Evolutionary conservation across 257 asterid species (phyloP).

Genomic region (Solanum boliviense): DNA sequence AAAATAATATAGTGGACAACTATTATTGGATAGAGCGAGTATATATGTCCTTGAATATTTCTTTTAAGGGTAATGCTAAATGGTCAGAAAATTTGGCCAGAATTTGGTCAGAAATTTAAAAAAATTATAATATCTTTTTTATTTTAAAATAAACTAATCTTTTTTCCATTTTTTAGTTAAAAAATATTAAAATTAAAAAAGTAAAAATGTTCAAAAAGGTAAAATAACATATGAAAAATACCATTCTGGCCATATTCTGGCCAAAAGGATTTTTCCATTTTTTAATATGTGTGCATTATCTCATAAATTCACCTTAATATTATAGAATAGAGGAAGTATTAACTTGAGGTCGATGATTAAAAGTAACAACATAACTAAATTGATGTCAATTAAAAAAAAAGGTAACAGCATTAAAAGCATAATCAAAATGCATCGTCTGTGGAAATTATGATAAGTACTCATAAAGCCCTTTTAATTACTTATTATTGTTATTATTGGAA

Average conservation of each 20-base stretch:
- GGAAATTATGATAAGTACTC: neutral
- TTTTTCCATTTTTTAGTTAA: no score
- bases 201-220: no score
- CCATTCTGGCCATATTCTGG: no score
- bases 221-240: no score
- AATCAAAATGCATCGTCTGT: neutral
- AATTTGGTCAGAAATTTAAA: no score
- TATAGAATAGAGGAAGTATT: neutral
- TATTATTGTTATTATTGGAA: neutral
- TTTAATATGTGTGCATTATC: neutral
- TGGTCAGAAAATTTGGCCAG: no score
- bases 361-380: neutral
- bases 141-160: no score
- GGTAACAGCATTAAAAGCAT: neutral
- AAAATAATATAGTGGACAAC: neutral
- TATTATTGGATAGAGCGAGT: neutral
- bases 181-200: no score
- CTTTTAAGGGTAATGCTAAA: no score
- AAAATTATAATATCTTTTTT: no score
- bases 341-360: neutral
- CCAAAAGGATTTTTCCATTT: no score
- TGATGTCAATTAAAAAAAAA: neutral
- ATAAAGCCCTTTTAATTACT: neutral
- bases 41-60: neutral
- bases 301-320: neutral